phyloP scores from a whole-genome alignment of 2,329 filamentous ascomycete species.

The Fusarium sp. region DNA sequence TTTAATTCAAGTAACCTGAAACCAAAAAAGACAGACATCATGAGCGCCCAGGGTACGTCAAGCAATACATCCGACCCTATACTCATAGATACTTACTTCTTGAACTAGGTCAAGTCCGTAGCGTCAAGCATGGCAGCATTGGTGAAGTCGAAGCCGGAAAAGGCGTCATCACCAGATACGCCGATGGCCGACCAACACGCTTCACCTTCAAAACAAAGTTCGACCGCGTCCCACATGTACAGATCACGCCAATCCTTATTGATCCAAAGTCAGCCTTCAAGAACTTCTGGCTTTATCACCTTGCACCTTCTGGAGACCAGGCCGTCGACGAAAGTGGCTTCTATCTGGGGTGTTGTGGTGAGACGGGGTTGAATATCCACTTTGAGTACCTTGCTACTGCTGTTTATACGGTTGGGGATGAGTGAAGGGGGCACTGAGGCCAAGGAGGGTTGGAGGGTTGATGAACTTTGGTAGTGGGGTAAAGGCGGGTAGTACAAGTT shows the following conservation, averaged over 20 bases:
- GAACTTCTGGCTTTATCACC: background rate
- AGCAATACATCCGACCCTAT: fast-evolving
- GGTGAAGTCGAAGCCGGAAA: background rate
- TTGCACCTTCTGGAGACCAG: background rate
- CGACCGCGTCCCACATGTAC: background rate
- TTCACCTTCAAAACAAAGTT: conserved; percentile 6
- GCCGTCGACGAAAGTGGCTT: background rate
- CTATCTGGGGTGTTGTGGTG: background rate
- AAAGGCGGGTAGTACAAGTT: too few relatives aligned
- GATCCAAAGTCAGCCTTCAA: background rate
- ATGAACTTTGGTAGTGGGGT: too few relatives aligned
- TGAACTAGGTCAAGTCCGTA: background rate
- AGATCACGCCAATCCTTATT: background rate
- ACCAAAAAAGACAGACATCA: fast-evolving
- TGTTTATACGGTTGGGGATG: background rate
- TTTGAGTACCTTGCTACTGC: background rate
- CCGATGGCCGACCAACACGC: background rate
- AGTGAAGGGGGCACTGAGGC: too few relatives aligned
- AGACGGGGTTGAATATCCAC: background rate
- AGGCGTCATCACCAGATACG: background rate
- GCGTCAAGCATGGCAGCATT: background rate
- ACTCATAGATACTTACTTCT: background rate
- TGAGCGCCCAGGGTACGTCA: background rate
- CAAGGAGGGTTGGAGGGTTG: too few relatives aligned
- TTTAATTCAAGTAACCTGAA: background rate